Conservation (phyloP, 306 rosid species). For the Trichosanthes cucumerina region DNA sequence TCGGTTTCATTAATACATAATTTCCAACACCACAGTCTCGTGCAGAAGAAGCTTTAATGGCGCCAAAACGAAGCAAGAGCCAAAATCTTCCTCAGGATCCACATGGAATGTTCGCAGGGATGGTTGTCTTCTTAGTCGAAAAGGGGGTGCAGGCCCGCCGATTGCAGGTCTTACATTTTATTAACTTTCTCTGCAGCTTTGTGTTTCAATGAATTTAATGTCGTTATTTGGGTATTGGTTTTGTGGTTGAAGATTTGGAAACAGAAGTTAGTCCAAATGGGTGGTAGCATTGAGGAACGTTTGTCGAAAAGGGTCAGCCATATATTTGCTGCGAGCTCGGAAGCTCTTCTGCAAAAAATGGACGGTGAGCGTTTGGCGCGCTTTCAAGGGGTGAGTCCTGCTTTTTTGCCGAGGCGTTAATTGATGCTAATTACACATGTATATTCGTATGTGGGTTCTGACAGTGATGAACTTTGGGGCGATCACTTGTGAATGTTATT, state of each 20-base stretch:
- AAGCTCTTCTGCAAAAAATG: conserved; percentile 37
- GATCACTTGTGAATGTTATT: not conserved
- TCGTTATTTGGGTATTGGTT: not conserved
- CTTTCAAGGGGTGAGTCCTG: conserved; percentile 54
- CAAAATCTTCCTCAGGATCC: conserved; percentile 23
- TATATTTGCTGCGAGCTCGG: conserved; percentile 44
- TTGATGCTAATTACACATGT: not conserved
- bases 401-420: not conserved
- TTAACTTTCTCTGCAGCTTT: not conserved
- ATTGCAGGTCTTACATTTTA: conserved; percentile 39
- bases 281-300: conserved; percentile 51
- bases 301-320: conserved; percentile 57
- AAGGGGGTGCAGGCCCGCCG: conserved; percentile 73
- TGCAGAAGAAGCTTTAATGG: conserved; percentile 30
- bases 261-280: conserved; percentile 73
- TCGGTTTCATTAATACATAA: not conserved
- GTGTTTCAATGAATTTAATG: not conserved
- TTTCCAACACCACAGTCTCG: not conserved
- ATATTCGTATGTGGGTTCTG: not conserved
- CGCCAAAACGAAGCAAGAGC: conserved; percentile 49
- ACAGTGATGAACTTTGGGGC: not conserved
- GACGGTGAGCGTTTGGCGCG: conserved; percentile 44
- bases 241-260: conserved; percentile 60
- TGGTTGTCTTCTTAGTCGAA: conserved; percentile 47
- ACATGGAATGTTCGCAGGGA: conserved; percentile 54